phyloP scores from a whole-genome alignment of 176 grass and related monocot genomes.

The Cymbopogon citratus region DNA sequence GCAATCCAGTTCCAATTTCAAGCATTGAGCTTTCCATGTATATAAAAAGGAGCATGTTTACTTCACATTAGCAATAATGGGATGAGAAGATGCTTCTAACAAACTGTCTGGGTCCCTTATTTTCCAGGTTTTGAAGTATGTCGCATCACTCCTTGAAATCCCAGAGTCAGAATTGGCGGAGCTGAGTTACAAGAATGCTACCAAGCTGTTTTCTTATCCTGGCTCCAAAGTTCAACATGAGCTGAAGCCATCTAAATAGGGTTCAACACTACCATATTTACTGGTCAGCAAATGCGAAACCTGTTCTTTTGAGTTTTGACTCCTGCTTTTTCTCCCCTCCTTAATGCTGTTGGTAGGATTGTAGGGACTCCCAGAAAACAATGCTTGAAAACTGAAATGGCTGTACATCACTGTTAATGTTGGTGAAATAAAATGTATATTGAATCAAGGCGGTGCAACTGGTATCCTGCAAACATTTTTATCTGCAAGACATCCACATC shows the following conservation, averaged over 20 bases:
- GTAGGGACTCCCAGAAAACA: not conserved
- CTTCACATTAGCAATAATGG: not conserved
- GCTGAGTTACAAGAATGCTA: conserved; percentile 68
- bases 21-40: not conserved
- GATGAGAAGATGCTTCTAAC: not conserved
- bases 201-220: conserved; percentile 74
- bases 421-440: not conserved
- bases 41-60: not conserved
- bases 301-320: conserved; percentile 15
- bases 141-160: conserved; percentile 71
- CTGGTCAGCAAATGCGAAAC: not conserved
- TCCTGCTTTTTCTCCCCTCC: not conserved
- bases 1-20: not conserved
- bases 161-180: conserved; percentile 58
- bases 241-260: conserved; percentile 20
- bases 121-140: conserved; percentile 67
- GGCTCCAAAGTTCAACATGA: conserved; percentile 63
- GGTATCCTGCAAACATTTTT: not conserved
- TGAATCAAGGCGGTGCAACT: not conserved
- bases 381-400: not conserved
- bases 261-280: too few species aligned
- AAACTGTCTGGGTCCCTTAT: not conserved
- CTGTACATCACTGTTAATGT: not conserved
- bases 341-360: not conserved
- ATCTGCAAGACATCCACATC: not conserved